A percentile compares a stretch with the other conserved stretches of the same genome.
These are phyloP conservation scores for Lantana camara DNA, from an alignment of 257 asterid genomes.

Conservation along the genomic window DNA sequence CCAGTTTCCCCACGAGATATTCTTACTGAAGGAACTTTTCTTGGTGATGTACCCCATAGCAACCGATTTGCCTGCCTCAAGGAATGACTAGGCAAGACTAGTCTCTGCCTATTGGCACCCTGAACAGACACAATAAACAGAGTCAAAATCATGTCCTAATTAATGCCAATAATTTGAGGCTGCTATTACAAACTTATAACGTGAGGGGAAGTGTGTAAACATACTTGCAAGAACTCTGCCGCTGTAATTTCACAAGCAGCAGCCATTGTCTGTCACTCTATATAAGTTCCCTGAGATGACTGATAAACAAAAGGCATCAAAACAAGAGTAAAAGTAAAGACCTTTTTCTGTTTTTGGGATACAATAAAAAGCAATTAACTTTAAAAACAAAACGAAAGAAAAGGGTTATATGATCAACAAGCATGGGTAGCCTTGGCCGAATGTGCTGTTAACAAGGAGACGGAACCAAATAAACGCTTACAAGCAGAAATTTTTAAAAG, in stretches of 20 bases:
- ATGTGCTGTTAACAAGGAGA: no score
- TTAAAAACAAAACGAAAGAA: no score
- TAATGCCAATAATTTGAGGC: not conserved
- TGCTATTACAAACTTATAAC: not conserved
- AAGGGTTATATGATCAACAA: no score
- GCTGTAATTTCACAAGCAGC: constrained; percentile 59
- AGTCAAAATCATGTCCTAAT: not conserved
- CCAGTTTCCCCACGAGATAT: constrained; percentile 30
- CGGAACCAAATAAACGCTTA: not conserved
- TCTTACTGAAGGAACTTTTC: constrained; percentile 21
- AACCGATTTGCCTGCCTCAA: constrained; percentile 41
- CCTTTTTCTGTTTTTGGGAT: no score
- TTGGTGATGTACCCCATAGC: constrained; percentile 56
- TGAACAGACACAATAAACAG: constrained; percentile 24
- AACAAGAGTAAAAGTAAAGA: not conserved
- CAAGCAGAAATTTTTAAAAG: not conserved
- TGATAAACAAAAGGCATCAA: not conserved
- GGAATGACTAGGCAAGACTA: constrained; percentile 43
- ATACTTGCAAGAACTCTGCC: constrained; percentile 63
- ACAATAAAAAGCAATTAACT: no score
- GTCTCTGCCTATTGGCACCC: constrained; percentile 60
- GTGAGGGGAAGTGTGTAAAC: constrained; percentile 4
- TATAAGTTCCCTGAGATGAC: not conserved
- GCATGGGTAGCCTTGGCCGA: no score
- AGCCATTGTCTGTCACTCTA: constrained; percentile 46